Conservation (phyloP, 2,329 filamentous ascomycete genomes). For the Capronia coronata region DNA sequence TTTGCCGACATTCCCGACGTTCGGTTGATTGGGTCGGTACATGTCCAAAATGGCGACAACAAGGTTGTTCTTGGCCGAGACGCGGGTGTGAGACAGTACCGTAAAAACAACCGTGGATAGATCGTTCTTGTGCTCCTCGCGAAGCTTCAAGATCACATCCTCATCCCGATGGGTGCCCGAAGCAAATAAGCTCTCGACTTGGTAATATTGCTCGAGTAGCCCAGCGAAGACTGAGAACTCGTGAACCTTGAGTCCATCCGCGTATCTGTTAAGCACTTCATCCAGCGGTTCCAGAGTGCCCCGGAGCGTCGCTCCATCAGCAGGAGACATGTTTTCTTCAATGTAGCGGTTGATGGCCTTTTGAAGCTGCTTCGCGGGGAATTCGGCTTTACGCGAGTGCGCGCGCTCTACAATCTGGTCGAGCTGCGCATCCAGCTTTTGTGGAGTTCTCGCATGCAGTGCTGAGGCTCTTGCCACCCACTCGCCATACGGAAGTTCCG, state of each 20-base stretch:
- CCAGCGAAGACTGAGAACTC: conserved; percentile 76
- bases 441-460: conserved; percentile 93
- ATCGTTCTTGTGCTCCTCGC: conserved; percentile 95
- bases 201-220: conserved; percentile 74
- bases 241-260: conserved; percentile 81
- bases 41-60: conserved; percentile 85
- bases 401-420: conserved; percentile 80
- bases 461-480: conserved; percentile 95
- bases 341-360: conserved; percentile 84
- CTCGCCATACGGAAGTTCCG: conserved; percentile 89
- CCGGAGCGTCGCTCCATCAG: conserved; percentile 68
- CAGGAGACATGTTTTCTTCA: conserved; percentile 70
- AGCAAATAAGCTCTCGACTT: conserved; percentile 81
- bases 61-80: conserved; percentile 89
- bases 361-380: conserved; percentile 79
- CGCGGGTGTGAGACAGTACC: conserved; percentile 87
- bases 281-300: conserved; percentile 67
- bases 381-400: conserved; percentile 70
- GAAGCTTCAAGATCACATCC: conserved; percentile 84
- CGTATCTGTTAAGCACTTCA: conserved; percentile 71
- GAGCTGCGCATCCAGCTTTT: conserved; percentile 78
- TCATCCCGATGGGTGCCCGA: conserved; percentile 80
- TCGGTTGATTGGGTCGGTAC: conserved; percentile 91
- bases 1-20: conserved; percentile 79
- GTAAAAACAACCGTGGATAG: conserved; percentile 76